These are phyloP conservation scores for Anthoceros angustus DNA, from an alignment of 225 moss, liverwort and hornwort genomes.

Conservation along the genomic window DNA sequence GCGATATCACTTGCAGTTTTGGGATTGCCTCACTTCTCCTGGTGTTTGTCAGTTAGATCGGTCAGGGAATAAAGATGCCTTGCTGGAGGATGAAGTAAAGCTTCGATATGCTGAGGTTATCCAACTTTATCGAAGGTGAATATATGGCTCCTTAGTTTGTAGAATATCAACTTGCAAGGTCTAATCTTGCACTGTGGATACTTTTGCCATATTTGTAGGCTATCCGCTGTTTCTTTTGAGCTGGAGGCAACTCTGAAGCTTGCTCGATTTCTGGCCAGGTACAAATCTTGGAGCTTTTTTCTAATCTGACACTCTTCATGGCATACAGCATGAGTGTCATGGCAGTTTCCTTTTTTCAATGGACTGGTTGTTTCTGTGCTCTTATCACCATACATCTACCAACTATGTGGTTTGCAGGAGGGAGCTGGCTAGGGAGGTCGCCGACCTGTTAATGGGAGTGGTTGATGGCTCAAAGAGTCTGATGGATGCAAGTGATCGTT, in stretches of 20 bases:
- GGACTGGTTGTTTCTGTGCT: too few species aligned
- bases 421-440: constrained; percentile 73
- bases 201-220: constrained; percentile 21
- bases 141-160: not conserved
- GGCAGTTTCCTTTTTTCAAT: too few species aligned
- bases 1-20: not conserved
- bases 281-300: not conserved
- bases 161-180: not conserved
- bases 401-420: constrained; percentile 21
- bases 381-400: too few species aligned
- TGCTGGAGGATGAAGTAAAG: constrained; percentile 80
- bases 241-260: constrained; percentile 93
- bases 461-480: constrained; percentile 82
- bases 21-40: not conserved
- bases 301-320: too few species aligned
- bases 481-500: constrained; percentile 98
- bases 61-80: constrained; percentile 43
- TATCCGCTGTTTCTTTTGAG: constrained; percentile 88
- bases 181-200: not conserved
- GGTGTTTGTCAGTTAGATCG: constrained; percentile 39
- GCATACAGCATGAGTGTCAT: too few species aligned
- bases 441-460: constrained; percentile 74
- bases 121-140: constrained; percentile 51
- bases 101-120: constrained; percentile 67
- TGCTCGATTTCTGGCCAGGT: constrained; percentile 81